A percentile compares a stretch with the other conserved stretches of the same genome.
Conservation (phyloP, 1,284 basidiomycete genomes). For the Malassezia nana region DNA sequence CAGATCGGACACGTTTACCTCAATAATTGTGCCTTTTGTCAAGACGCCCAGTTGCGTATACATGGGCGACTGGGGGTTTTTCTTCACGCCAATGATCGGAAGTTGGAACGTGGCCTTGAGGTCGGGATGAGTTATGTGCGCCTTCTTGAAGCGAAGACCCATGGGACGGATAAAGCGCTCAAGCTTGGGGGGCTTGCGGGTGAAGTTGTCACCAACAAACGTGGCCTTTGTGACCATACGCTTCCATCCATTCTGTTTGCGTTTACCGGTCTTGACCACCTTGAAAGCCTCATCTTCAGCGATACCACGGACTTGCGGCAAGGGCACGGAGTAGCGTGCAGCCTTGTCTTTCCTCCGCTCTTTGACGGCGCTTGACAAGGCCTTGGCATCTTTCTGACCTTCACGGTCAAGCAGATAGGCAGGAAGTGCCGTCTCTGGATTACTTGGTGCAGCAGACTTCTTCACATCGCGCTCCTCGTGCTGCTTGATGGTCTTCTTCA, state of each 20-base stretch:
- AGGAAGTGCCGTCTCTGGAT: conserved; percentile 41
- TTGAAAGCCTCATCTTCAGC: conserved; percentile 99
- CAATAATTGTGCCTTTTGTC: conserved; percentile 96
- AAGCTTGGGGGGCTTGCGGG: conserved; percentile 96
- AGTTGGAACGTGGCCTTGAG: conserved; percentile 97
- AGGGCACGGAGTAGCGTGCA: conserved; percentile 88
- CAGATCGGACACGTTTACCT: conserved; percentile 66
- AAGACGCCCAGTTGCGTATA: conserved; percentile 80
- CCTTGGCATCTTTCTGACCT: conserved; percentile 93
- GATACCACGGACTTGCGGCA: conserved; percentile 94
- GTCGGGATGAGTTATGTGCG: conserved; percentile 96
- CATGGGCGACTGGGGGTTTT: conserved; percentile 98
- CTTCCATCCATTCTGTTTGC: conserved; percentile 95
- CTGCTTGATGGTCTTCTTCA: conserved; percentile 97
- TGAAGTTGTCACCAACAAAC: conserved; percentile 96
- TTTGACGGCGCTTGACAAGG: conserved; percentile 92
- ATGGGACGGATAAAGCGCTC: conserved; percentile 96
- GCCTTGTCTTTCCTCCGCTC: conserved; percentile 99
- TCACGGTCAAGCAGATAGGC: conserved; percentile 94
- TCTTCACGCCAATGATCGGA: conserved; percentile 95
- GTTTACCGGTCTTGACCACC: conserved; percentile 96
- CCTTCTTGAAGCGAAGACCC: conserved; percentile 94
- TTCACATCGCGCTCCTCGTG: conserved; percentile 96
- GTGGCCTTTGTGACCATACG: conserved; percentile 99
- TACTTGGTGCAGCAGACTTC: conserved; percentile 39